Evolutionary conservation across 805 yeast genomes (phyloP), one percentile per base, ranked within the genome.

Genomic region (Metschnikowia henanensis): DNA sequence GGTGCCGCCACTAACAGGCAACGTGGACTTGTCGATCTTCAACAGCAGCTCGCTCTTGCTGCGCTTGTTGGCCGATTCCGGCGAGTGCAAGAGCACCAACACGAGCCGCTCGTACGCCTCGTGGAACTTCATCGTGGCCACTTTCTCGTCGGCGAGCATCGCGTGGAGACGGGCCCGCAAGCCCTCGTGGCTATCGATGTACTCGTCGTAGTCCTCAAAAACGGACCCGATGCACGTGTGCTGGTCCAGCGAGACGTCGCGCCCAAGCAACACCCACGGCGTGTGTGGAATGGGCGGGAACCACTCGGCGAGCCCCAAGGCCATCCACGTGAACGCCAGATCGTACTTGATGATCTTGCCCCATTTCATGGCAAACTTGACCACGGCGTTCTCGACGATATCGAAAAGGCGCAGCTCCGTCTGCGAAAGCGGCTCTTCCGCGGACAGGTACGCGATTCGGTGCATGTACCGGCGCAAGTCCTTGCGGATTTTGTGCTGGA

Each of bases 221-320:
- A 71, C 49, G 20, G 66, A 56, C 20, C 66, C 66, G 4, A 67
- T 52, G 39, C 62, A 59, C 8, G 63, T 56, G 40, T 60, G 60
- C n/a, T 59, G 55, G 42, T 58, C 57, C 55, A 64, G 28, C 2
- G 56, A 39, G 16, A 46, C 50, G 53, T 78, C 82, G 45, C 80
- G 66, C 4, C 84, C 84, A 44, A 78, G 70, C 33, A 80, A 59
- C 2, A 80, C 83, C 69, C 75, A 77, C 15, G 73, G 70, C 10
- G 80, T 75, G 37, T 72, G 68, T 13, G 70, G 69, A 30, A 80
- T 64, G 1, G 87, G 88, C 5, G 95, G 91, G 25, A 81, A 76
- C 96, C 96, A 90, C 61, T 89, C 96, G 0, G 96, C 92, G 35
- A 91, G 66, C 9, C 89, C 90, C 25, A 88, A 65, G 0, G 96